Evolutionary conservation across 495 filamentous ascomycete genomes (phyloP), one percentile per base, ranked within the genome.

Genomic region (Penicillium herquei): DNA sequence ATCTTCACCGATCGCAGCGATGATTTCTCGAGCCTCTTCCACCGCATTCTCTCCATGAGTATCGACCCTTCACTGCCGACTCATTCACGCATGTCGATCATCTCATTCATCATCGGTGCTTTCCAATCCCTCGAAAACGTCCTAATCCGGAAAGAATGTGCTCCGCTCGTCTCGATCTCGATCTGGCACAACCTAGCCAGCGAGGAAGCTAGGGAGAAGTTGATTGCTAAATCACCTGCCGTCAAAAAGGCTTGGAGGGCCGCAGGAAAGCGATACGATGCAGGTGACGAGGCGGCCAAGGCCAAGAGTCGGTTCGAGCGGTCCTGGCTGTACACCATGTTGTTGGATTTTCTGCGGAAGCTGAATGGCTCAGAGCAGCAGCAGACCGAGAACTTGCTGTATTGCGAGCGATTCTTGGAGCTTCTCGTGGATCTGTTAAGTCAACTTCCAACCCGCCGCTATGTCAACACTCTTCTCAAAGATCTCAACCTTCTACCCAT

Each of bases 71-170:
- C 90, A 4, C 71, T 96, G 14, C 78, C 87, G 3, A 78, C 81
- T 33, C 80, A 76, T 10, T 82, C 96, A 47, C 84, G 90, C 51
- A 87, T 87, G 1, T 84, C 94, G 18, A 81, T 98, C 30, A 72
- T 98, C 4, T 87, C 85, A 12, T 96, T 96, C 69, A 81, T 96
- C 54, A 92, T 96, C 51, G 84, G 85, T 59, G 90, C 93, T 50
- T 98, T 96, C 69, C 92, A 96, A 71, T 96, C 92, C 18, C 81
- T 98, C 14, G 94, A 99, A 62, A 96, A 87, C 71, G 81, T 79
- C 17, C 79, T 96, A 47, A 88, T 98, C 31, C 83, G 94, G 45
- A 98, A 96, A 66, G 93, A 99, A 76, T 97, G 93, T 72, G 95
- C 92, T 40, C 90, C 94, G 10, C 77, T 99, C 39, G 93, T 99